These are phyloP conservation scores for Scedosporium dehoogii DNA, from an alignment of 2,329 filamentous ascomycete genomes.

Conservation along the genomic window DNA sequence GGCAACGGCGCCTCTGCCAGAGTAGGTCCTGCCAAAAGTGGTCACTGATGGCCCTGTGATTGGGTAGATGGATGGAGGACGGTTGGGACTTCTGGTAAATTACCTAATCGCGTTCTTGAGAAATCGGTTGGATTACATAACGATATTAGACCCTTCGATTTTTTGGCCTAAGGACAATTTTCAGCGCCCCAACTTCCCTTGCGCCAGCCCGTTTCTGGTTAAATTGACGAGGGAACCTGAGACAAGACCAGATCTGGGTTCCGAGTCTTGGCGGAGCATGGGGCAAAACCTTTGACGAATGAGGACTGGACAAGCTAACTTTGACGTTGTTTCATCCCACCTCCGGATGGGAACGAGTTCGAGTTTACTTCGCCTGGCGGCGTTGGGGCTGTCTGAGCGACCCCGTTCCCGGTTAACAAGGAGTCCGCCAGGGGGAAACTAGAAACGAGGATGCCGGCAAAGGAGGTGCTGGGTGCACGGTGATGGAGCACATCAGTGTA, in stretches of 20 bases:
- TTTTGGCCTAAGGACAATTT: too few species aligned
- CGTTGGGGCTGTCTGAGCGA: background rate
- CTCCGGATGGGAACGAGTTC: background rate
- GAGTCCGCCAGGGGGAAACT: background rate
- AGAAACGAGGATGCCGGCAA: background rate
- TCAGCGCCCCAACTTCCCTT: too few species aligned
- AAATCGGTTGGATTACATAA: too few species aligned
- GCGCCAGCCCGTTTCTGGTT: background rate
- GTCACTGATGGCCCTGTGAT: too few species aligned
- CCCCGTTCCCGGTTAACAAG: background rate
- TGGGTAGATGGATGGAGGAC: too few species aligned
- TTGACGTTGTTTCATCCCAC: conserved; percentile 3
- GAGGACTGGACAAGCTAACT: background rate
- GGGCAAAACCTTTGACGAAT: background rate
- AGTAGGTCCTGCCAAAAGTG: too few species aligned
- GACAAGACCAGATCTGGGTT: background rate
- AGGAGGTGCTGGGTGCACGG: background rate
- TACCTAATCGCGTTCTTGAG: too few species aligned
- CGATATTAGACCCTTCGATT: too few species aligned
- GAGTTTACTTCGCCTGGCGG: background rate
- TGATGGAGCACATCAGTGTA: background rate
- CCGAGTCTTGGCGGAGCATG: background rate
- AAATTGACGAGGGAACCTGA: background rate
- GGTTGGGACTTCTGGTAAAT: too few species aligned
- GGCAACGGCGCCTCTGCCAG: too few species aligned